These are phyloP conservation scores for Botryotinia globosa DNA, from an alignment of 2,329 filamentous ascomycete species.

Conservation along the genomic window DNA sequence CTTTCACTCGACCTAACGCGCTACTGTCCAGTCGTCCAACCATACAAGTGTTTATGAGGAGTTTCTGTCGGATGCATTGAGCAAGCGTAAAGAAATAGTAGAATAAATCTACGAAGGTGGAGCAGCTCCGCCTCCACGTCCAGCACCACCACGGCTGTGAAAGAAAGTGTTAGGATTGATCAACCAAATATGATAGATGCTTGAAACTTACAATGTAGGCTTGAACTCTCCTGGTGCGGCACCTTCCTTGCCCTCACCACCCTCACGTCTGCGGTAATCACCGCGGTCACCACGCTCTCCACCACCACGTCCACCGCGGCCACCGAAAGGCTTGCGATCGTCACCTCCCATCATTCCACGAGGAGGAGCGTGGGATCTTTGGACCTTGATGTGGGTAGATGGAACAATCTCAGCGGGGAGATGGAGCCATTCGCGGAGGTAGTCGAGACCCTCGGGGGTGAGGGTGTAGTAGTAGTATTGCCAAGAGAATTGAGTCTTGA, in stretches of 20 bases:
- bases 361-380: conserved; percentile 89
- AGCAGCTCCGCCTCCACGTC: conserved; percentile 79
- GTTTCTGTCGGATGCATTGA: conserved; percentile 40
- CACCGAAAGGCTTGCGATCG: conserved; percentile 73
- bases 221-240: conserved; percentile 88
- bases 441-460: conserved; percentile 98
- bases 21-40: conserved; percentile 46
- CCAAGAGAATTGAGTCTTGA: conserved; percentile 99
- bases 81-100: conserved; percentile 36
- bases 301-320: conserved; percentile 69
- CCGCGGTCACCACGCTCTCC: conserved; percentile 68
- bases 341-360: conserved; percentile 96
- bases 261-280: conserved; percentile 88
- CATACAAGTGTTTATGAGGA: conserved; percentile 37
- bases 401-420: conserved; percentile 99
- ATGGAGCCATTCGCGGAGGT: conserved; percentile 99
- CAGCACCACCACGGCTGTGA: conserved; percentile 76
- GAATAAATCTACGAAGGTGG: conserved; percentile 42
- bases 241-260: conserved; percentile 73
- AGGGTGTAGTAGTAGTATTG: conserved; percentile 99
- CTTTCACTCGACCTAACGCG: conserved; percentile 49
- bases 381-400: conserved; percentile 99
- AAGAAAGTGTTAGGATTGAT: conserved; percentile 40
- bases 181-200: background rate
- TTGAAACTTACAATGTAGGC: conserved; percentile 73